Evolutionary conservation across 352 stramenopile genomes (phyloP).

Genomic region (Phytophthora litchii): DNA sequence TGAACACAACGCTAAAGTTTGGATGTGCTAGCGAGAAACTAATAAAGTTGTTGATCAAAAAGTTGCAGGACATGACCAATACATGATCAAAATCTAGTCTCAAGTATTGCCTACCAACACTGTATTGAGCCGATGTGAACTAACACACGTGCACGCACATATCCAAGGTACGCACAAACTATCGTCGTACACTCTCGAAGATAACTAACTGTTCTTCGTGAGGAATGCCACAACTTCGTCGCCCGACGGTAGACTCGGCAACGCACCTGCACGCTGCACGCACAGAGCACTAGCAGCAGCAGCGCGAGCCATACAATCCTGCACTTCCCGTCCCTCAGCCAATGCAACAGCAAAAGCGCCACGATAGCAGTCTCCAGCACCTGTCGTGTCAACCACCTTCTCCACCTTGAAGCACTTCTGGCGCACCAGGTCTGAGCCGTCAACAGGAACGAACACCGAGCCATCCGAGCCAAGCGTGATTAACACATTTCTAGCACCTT

Average conservation of each 20-base stretch:
- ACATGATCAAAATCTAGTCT: no score
- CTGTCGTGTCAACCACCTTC: constrained; percentile 80
- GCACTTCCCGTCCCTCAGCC: constrained; percentile 48
- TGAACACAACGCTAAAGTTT: no score
- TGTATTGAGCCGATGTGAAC: not conserved
- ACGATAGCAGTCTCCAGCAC: constrained; percentile 81
- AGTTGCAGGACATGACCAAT: no score
- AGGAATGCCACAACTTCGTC: constrained; percentile 44
- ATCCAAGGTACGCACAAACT: constrained; percentile 1
- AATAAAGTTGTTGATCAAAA: no score
- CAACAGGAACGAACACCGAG: constrained; percentile 65
- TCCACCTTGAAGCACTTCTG: constrained; percentile 62
- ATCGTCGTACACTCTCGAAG: constrained; percentile 10
- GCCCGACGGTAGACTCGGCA: constrained; percentile 68
- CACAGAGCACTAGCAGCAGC: constrained; percentile 70
- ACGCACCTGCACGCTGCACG: constrained; percentile 63
- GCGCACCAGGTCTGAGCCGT: constrained; percentile 34
- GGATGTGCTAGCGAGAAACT: no score
- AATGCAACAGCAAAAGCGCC: constrained; percentile 69
- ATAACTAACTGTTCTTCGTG: constrained; percentile 11
- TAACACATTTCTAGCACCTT: constrained; percentile 61
- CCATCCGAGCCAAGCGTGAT: constrained; percentile 73
- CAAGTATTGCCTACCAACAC: no score
- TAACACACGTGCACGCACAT: constrained; percentile 1
- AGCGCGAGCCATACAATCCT: constrained; percentile 59